phyloP scores from a whole-genome alignment of 108 stramenopile genomes.

The Stephanodiscus minutulus region DNA sequence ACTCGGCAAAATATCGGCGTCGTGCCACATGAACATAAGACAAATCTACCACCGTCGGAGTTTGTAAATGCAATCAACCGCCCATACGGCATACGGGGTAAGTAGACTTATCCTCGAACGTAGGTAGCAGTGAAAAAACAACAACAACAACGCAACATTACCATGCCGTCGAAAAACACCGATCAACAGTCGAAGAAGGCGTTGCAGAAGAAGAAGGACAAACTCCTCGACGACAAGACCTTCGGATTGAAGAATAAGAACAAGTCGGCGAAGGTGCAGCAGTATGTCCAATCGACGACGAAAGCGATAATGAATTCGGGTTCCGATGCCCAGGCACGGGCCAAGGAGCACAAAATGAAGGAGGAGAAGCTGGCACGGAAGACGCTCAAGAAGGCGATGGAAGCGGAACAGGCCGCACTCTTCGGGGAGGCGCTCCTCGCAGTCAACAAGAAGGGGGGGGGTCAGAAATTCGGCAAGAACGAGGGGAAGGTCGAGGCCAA shows the following conservation, averaged over 20 bases:
- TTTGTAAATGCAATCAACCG: too few relatives aligned
- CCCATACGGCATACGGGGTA: too few relatives aligned
- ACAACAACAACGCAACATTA: too few relatives aligned
- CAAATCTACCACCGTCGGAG: too few relatives aligned
- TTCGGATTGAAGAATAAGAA: slow-evolving; percentile 94
- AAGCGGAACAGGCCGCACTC: slow-evolving; percentile 84
- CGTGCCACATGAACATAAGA: too few relatives aligned
- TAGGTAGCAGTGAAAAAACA: too few relatives aligned
- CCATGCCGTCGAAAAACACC: slow-evolving; percentile 37
- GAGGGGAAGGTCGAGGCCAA: slow-evolving; percentile 73
- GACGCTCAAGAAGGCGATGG: slow-evolving; percentile 73
- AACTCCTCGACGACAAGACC: slow-evolving; percentile 83
- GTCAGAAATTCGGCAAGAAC: slow-evolving; percentile 52
- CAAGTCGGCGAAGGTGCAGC: slow-evolving; percentile 81
- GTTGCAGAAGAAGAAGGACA: slow-evolving; percentile 85
- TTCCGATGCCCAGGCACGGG: slow-evolving; percentile 60
- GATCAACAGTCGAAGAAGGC: slow-evolving; percentile 74
- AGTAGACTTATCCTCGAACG: too few relatives aligned
- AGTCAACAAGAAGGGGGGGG: slow-evolving; percentile 62
- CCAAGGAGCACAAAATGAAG: slow-evolving; percentile 67
- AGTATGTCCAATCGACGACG: slow-evolving; percentile 52
- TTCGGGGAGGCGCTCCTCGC: slow-evolving; percentile 84
- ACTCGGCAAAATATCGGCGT: too few relatives aligned
- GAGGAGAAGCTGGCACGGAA: slow-evolving; percentile 64
- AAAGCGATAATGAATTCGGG: slow-evolving; percentile 72